A percentile compares a stretch with the other conserved stretches of the same genome.
phyloP scores from a whole-genome alignment of 2,329 filamentous ascomycete genomes.

The Dothiorella sarmentorum region DNA sequence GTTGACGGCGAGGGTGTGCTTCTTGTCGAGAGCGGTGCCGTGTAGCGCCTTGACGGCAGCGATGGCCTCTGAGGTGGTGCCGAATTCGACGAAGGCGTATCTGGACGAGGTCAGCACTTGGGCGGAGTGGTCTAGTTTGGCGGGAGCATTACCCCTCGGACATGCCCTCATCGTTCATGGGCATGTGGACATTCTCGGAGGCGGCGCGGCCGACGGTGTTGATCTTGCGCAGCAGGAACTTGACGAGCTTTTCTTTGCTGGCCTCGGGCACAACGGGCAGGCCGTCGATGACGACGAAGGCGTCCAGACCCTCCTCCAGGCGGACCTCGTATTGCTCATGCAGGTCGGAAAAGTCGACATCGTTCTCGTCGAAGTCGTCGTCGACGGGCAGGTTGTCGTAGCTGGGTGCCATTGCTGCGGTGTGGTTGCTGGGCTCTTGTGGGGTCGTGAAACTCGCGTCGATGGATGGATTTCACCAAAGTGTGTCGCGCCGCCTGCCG shows the following conservation, averaged over 20 bases:
- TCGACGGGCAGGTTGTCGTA: slow-evolving; percentile 91
- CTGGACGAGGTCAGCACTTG: slow-evolving; percentile 47
- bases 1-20: slow-evolving; percentile 91
- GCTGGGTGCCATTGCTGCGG: slow-evolving; percentile 77
- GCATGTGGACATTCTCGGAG: slow-evolving; percentile 91
- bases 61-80: slow-evolving; percentile 81
- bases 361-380: slow-evolving; percentile 87
- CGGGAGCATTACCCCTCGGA: slow-evolving; percentile 67
- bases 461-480: slow-evolving; percentile 15
- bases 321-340: slow-evolving; percentile 93
- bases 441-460: slow-evolving; percentile 18
- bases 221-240: slow-evolving; percentile 93
- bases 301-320: slow-evolving; percentile 91
- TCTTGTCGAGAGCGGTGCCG: slow-evolving; percentile 87
- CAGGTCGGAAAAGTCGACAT: slow-evolving; percentile 93
- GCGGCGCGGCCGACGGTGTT: slow-evolving; percentile 78
- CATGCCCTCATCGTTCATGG: slow-evolving; percentile 79
- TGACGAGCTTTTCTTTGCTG: slow-evolving; percentile 89
- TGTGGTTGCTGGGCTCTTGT: slow-evolving; percentile 15
- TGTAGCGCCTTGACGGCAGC: slow-evolving; percentile 88
- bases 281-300: slow-evolving; percentile 94
- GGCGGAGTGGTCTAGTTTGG: not conserved
- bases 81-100: slow-evolving; percentile 96
- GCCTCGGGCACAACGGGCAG: slow-evolving; percentile 86
- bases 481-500: slow-evolving; percentile 4